Base-by-base conservation (phyloP, 495 filamentous ascomycete species). In the Penicillium macrosclerotiorum region DNA sequence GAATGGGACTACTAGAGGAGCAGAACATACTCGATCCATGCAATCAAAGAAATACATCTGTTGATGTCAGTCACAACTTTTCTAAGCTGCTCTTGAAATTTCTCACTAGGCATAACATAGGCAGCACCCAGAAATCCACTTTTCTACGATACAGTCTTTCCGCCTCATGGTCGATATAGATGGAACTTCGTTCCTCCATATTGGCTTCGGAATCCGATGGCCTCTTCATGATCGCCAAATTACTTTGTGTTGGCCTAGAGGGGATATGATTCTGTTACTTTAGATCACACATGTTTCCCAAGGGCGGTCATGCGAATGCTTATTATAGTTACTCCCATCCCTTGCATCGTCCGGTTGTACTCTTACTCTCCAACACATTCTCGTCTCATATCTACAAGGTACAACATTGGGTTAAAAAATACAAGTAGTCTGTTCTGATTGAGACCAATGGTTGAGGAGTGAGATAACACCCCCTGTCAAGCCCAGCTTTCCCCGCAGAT, bases 31-130 rank as follows among this genome's bases (percentile, higher is more conserved):
- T 49, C 83, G 78, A 52, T 84, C 80, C 47, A 83, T 74, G 36
- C 68, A 69, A 51, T 80, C 79, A 59, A 81, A 79, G 19, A 81
- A 71, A 50, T 82, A 80, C 78, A 83, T 83, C 60, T 67, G 29
- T 0, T 12, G 1, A 9, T 5, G 35, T 52, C 34, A 57, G 42
- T 39, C 7, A 36, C 2, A 14, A 7, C 12, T 3, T n/a, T 1
- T 25, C 25, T 2, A n/a, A 24, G 8, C 3, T 34, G 1, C 3
- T 13, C 6, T 8, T 1, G 8, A n/a, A 37, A 2, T n/a, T 29
- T 14, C 52, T 29, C 45, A 67, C 64, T 51, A 65, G 26, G 33
- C 62, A 65, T 3, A 68, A 45, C n/a, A 65, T n/a, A 0, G 62
- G 64, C 19, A 68, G 44, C n/a, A 63, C 46, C 19, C 42, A 61